These are phyloP conservation scores for Maudiozyma turicensis DNA, from an alignment of 805 yeast genomes.

Conservation along the genomic window DNA sequence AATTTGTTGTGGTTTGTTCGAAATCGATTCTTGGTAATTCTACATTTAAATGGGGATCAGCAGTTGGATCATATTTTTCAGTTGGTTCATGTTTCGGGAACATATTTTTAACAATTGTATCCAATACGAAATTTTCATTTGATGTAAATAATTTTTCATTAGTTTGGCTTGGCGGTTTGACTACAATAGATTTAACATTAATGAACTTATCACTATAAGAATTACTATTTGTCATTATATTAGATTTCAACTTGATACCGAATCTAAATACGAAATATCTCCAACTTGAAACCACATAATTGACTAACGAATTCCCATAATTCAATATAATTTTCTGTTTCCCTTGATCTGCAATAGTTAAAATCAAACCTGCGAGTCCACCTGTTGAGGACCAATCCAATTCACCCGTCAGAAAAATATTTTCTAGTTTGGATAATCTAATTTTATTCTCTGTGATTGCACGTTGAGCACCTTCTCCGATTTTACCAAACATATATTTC, in stretches of 20 bases:
- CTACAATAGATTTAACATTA: conserved; percentile 30
- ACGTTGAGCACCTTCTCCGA: conserved; percentile 84
- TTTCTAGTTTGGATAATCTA: conserved; percentile 46
- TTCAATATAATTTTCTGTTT: conserved; percentile 44
- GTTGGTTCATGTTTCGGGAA: conserved; percentile 43
- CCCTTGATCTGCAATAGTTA: conserved; percentile 76
- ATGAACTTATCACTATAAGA: conserved; percentile 30
- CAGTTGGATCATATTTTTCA: conserved; percentile 29
- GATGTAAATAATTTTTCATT: conserved; percentile 1
- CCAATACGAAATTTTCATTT: conserved; percentile 9
- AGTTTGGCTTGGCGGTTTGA: neutral
- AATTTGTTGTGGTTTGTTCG: conserved; percentile 36
- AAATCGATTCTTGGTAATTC: conserved; percentile 29
- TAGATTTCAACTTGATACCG: conserved; percentile 44
- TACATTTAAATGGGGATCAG: conserved; percentile 30
- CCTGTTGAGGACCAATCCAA: conserved; percentile 69
- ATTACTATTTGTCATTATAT: conserved; percentile 8
- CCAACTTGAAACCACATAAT: conserved; percentile 69
- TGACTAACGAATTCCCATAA: conserved; percentile 39
- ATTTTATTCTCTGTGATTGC: conserved; percentile 51
- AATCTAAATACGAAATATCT: conserved; percentile 76
- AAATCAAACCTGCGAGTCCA: conserved; percentile 85
- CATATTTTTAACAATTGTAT: conserved; percentile 39
- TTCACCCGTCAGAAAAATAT: conserved; percentile 72
- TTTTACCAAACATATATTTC: conserved; percentile 60